Conservation (phyloP, 2,329 filamentous ascomycete species). For the Magnaporthiopsis poae region DNA sequence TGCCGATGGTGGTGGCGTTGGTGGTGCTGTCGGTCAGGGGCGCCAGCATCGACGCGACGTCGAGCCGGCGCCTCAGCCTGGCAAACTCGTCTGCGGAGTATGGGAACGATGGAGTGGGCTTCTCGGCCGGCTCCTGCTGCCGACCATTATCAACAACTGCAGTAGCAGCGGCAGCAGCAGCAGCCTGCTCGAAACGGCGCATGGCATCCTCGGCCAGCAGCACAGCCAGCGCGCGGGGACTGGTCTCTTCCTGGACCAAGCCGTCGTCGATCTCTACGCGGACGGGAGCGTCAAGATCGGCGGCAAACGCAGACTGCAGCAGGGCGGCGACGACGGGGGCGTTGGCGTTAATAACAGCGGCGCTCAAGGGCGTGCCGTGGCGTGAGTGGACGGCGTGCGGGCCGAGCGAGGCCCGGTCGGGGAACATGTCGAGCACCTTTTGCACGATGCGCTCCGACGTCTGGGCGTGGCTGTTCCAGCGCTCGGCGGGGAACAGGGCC, state of each 20-base stretch:
- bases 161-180: background rate
- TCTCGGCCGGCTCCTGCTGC: background rate
- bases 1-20: too few relatives aligned
- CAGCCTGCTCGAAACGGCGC: slow-evolving; percentile 2
- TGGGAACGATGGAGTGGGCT: background rate
- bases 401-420: slow-evolving; percentile 4
- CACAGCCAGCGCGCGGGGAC: background rate
- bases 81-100: background rate
- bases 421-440: slow-evolving; percentile 8
- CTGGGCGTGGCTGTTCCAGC: slow-evolving; percentile 10
- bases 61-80: background rate
- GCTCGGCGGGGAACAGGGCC: background rate
- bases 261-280: background rate
- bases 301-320: slow-evolving; percentile 1
- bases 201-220: slow-evolving; percentile 1
- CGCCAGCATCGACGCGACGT: slow-evolving; percentile 3
- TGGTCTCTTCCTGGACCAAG: background rate
- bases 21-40: background rate
- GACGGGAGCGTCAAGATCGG: slow-evolving; percentile 3
- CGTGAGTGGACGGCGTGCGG: background rate
- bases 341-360: slow-evolving; percentile 1
- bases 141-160: background rate
- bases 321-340: background rate
- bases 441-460: slow-evolving; percentile 11
- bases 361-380: background rate